phyloP scores from a whole-genome alignment of 495 filamentous ascomycete genomes.

The Penicillium steckii region DNA sequence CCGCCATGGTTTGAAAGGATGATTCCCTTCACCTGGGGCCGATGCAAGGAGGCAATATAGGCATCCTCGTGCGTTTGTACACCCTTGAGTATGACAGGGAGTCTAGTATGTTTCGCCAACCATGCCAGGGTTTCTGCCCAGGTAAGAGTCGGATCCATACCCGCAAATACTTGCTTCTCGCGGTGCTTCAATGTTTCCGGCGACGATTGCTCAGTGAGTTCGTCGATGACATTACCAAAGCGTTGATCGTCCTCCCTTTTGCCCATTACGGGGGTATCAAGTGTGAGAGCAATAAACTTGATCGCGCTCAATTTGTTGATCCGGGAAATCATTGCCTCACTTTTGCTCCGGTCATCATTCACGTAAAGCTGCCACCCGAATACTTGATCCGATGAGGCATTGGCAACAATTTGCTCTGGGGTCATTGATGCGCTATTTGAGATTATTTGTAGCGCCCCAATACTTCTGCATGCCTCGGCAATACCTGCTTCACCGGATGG shows the following conservation, averaged over 20 bases:
- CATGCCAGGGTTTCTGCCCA: slow-evolving; percentile 81
- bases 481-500: slow-evolving; percentile 87
- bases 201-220: slow-evolving; percentile 6
- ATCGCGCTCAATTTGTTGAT: slow-evolving; percentile 67
- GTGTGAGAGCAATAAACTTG: slow-evolving; percentile 84
- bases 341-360: slow-evolving; percentile 74
- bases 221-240: slow-evolving; percentile 37
- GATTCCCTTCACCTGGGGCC: slow-evolving; percentile 72
- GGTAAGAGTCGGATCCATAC: slow-evolving; percentile 75
- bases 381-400: slow-evolving; percentile 61
- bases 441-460: slow-evolving; percentile 77
- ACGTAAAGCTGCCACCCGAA: slow-evolving; percentile 95
- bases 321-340: slow-evolving; percentile 73
- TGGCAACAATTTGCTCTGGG: slow-evolving; percentile 79
- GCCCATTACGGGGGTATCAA: slow-evolving; percentile 87
- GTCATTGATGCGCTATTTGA: slow-evolving; percentile 86
- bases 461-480: slow-evolving; percentile 68
- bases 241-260: slow-evolving; percentile 90
- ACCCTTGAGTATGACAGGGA: slow-evolving; percentile 90
- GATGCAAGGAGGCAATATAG: slow-evolving; percentile 68
- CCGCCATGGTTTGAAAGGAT: slow-evolving; percentile 95
- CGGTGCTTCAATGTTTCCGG: slow-evolving; percentile 37
- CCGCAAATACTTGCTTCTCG: slow-evolving; percentile 61
- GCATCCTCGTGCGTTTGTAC: slow-evolving; percentile 94
- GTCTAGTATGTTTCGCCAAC: slow-evolving; percentile 67